A percentile compares a stretch with the other conserved stretches of the same genome.
These are phyloP conservation scores for Tetrahymena elliotti DNA, from an alignment of 73 alveolate genomes.

Conservation along the genomic window DNA sequence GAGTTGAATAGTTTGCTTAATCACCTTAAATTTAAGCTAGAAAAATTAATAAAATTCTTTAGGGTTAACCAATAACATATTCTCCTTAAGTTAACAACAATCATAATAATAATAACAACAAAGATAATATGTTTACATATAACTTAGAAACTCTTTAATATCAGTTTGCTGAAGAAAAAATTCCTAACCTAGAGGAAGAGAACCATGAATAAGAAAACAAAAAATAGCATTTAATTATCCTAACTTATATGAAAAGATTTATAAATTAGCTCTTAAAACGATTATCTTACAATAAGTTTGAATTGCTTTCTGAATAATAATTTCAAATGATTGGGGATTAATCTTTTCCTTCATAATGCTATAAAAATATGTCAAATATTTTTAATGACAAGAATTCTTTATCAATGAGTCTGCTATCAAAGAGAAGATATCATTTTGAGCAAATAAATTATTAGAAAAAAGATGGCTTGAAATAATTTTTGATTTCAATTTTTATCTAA, in stretches of 20 bases:
- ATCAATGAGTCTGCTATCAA: neutral
- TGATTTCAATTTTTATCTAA: neutral
- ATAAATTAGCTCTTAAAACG: neutral
- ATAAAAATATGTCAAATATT: neutral
- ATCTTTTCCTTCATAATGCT: neutral
- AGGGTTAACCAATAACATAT: neutral
- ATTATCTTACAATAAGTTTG: neutral
- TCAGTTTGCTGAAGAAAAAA: neutral
- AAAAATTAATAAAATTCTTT: no score
- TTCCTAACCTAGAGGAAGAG: neutral
- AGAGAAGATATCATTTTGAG: neutral
- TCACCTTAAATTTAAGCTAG: neutral
- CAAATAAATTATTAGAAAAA: neutral
- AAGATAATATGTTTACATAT: no score
- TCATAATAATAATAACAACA: no score
- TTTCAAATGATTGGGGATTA: neutral
- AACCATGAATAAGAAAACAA: neutral
- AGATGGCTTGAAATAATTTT: neutral
- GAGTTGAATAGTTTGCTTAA: neutral
- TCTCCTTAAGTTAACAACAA: neutral
- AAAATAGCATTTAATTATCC: neutral
- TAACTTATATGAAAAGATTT: neutral
- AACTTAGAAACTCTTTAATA: neutral
- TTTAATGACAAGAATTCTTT: neutral
- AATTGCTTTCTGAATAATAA: neutral